phyloP scores from a whole-genome alignment of 2,329 filamentous ascomycete genomes.

The Fusarium sambucinum region DNA sequence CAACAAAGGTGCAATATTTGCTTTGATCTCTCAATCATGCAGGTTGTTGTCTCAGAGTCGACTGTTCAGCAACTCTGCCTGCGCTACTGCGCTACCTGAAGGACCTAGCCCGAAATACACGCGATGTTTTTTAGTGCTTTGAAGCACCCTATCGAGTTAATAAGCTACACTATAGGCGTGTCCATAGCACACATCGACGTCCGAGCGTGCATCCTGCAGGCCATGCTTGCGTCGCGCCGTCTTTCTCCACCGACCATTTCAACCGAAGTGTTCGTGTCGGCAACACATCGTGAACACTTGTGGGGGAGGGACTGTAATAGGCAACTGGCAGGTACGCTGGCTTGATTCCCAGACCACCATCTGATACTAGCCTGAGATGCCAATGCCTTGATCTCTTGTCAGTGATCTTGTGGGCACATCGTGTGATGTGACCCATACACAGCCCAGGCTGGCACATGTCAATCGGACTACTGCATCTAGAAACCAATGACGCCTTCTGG shows the following conservation, averaged over 20 bases:
- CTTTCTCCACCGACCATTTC: constrained; percentile 32
- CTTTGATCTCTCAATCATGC: constrained; percentile 17
- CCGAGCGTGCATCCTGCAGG: constrained; percentile 46
- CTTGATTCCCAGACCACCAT: constrained; percentile 16
- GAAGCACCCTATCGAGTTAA: constrained; percentile 18
- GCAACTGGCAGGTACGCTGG: constrained; percentile 8
- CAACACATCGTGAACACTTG: constrained; percentile 34
- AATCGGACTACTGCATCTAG: constrained; percentile 12
- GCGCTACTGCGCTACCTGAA: constrained; percentile 30
- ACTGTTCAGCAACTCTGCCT: constrained; percentile 20
- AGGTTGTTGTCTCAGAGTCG: constrained; percentile 34
- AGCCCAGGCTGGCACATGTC: constrained; percentile 27
- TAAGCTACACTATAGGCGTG: constrained; percentile 22
- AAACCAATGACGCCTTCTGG: constrained; percentile 19
- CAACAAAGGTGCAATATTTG: constrained; percentile 13
- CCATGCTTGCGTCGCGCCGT: constrained; percentile 44
- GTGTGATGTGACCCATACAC: constrained; percentile 24
- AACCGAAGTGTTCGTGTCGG: constrained; percentile 42
- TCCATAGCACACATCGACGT: constrained; percentile 27
- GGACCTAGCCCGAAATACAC: constrained; percentile 34
- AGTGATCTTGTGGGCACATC: constrained; percentile 30
- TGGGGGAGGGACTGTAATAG: constrained; percentile 38
- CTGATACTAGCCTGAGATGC: constrained; percentile 20
- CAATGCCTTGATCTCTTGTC: constrained; percentile 23
- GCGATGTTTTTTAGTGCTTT: constrained; percentile 29